Evolutionary conservation across 768 basidiomycete species (phyloP), one percentile per base, ranked within the genome.

Genomic region (Pulveroboletus ravenelii): DNA sequence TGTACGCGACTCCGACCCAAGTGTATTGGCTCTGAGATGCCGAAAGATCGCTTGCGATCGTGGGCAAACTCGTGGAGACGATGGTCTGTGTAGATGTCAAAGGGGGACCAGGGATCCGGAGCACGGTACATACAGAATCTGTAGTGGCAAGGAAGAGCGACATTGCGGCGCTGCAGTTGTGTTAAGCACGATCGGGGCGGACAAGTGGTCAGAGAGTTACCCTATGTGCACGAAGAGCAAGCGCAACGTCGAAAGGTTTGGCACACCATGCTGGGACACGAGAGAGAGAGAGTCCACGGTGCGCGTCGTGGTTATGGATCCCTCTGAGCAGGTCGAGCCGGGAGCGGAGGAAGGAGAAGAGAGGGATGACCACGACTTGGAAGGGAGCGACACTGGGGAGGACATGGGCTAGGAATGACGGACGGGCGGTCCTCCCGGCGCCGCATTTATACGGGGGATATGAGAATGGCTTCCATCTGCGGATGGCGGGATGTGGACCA

Each of bases 101-200:
- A 10, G 34, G 40, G 40, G 32, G 44, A 35, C 40, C 39, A 23
- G 15, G 37, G 27, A 31, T 12, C 38, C 38, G 32, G 35, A 45
- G 18, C 40, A 41, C 36, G 51, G 32, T 52, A 67, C 84, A 54
- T 62, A 91, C 90, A 44, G 87, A 80, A 66, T 92, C 89, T 6
- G 89, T 92, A 10, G 89, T 93, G 3, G 89, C 89, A 10, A 93
- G 81, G 66, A 93, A 93, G 48, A 92, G 65, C 10, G 89, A 76
- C 68, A 92, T 66, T 5, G 87, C 89, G 34, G 87, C 86, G 41
- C 90, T 91, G 62, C 27, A 51, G 35, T 31, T 35, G 31, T 20
- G 41, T 47, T 58, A 42, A 62, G 59, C 47, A 55, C 23, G 53
- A 50, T 38, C 41, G 44, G 42, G 29, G 34, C 20, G 32, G 41